phyloP scores from a whole-genome alignment of 306 rosid species.

The Prunus kanzakura region DNA sequence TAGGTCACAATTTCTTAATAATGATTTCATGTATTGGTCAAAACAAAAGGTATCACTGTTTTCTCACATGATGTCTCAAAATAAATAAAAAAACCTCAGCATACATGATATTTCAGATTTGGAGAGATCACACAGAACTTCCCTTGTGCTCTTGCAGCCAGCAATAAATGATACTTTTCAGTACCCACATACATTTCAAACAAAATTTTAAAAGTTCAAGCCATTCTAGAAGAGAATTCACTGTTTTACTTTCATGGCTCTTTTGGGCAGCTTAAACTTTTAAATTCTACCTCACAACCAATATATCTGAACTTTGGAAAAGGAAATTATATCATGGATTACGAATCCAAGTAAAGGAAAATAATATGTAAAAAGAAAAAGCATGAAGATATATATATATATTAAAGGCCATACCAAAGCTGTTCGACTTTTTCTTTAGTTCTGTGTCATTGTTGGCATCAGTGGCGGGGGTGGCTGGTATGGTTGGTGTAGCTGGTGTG shows the following conservation, averaged over 20 bases:
- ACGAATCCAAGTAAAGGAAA: not conserved
- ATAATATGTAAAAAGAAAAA: not conserved
- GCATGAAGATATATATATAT: not conserved
- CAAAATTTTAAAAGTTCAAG: not conserved
- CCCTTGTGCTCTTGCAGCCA: not conserved
- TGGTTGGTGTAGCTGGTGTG: not conserved
- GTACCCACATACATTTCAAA: not conserved
- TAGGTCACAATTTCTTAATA: not conserved
- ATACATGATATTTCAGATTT: not conserved
- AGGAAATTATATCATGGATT: not conserved
- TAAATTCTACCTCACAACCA: not conserved
- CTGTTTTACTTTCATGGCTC: not conserved
- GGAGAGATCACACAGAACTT: not conserved
- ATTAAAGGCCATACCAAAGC: conserved; percentile 38
- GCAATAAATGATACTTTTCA: not conserved
- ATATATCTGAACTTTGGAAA: not conserved
- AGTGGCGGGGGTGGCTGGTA: conserved; percentile 20
- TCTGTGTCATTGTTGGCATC: conserved; percentile 43
- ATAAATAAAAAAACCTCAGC: not conserved
- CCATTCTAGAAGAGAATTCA: not conserved
- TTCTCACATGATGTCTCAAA: not conserved
- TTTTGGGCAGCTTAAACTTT: not conserved
- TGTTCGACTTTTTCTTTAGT: conserved; percentile 47
- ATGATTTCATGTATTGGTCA: not conserved
- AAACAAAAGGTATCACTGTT: not conserved